Evolutionary conservation across 2,329 filamentous ascomycete genomes (phyloP).

Genomic region (Fusarium chlamydosporum): DNA sequence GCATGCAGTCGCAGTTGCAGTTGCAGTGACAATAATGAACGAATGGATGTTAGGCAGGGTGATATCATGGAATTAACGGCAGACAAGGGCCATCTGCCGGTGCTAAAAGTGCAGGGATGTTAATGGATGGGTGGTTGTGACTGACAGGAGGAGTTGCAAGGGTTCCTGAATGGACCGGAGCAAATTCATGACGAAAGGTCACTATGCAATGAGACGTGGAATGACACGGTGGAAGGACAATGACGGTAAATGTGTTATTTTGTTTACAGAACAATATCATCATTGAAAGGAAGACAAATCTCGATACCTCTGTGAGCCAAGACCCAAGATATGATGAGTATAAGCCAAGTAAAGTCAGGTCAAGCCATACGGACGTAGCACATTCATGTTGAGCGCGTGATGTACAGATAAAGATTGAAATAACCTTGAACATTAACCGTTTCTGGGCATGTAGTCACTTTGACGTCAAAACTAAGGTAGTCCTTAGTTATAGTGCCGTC

Average conservation of each 20-base stretch:
- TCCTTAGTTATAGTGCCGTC: neutral
- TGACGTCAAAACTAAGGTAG: slow-evolving; percentile 41
- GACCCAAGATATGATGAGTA: slow-evolving; percentile 2
- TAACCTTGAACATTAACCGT: slow-evolving; percentile 11
- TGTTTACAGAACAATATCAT: neutral
- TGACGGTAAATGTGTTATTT: slow-evolving; percentile 18
- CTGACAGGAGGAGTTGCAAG: slow-evolving; percentile 14
- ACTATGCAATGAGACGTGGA: slow-evolving; percentile 38
- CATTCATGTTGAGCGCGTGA: neutral
- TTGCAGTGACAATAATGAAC: slow-evolving; percentile 6
- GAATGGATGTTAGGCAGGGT: slow-evolving; percentile 1
- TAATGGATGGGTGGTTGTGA: slow-evolving; percentile 27
- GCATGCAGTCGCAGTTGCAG: slow-evolving; percentile 5
- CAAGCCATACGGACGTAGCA: neutral
- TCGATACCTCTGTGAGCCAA: slow-evolving; percentile 5
- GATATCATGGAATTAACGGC: slow-evolving; percentile 39
- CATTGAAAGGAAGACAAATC: slow-evolving; percentile 4
- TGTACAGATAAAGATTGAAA: slow-evolving; percentile 18
- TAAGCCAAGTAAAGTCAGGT: slow-evolving; percentile 3
- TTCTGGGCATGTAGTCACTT: slow-evolving; percentile 38
- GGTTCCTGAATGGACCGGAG: slow-evolving; percentile 16
- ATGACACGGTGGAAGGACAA: slow-evolving; percentile 26
- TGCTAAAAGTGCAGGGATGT: slow-evolving; percentile 25
- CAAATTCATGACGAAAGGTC: slow-evolving; percentile 30
- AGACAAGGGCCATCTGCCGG: slow-evolving; percentile 37